These are phyloP conservation scores for Cucurbita pepo DNA, from an alignment of 306 rosid species.

Conservation along the genomic window DNA sequence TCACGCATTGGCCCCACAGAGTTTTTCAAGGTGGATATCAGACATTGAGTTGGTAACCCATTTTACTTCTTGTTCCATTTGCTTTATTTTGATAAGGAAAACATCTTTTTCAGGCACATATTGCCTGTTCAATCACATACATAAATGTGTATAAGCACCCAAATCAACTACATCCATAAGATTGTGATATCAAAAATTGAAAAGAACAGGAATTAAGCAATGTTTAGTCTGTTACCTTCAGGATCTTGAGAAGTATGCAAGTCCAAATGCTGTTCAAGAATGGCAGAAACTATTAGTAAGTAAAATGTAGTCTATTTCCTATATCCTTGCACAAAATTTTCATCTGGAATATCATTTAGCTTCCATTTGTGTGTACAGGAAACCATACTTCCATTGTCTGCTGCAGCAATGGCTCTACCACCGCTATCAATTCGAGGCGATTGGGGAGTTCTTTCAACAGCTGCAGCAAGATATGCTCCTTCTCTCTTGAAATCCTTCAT, in stretches of 20 bases:
- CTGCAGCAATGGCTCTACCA: constrained; percentile 88
- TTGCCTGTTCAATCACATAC: neutral
- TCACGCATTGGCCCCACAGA: constrained; percentile 92
- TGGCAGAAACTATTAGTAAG: constrained; percentile 66
- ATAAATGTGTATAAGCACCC: neutral
- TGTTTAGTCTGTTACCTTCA: constrained; percentile 14
- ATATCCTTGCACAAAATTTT: neutral
- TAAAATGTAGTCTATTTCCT: neutral
- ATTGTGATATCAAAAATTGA: neutral
- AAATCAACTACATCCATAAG: neutral
- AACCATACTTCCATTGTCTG: constrained; percentile 74
- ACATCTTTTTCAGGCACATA: neutral
- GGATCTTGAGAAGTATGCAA: constrained; percentile 75
- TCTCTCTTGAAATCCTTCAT: constrained; percentile 65
- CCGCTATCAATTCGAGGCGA: constrained; percentile 85
- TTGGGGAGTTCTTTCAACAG: constrained; percentile 70
- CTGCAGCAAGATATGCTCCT: constrained; percentile 84
- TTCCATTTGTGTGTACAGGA: constrained; percentile 27
- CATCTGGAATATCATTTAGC: neutral
- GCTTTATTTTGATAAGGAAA: neutral
- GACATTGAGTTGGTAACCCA: constrained; percentile 3
- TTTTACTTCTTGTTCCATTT: constrained; percentile 1
- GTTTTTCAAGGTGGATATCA: constrained; percentile 48
- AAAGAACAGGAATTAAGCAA: neutral
- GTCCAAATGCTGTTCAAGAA: constrained; percentile 61